Percentiles rank a stretch among this genome's conserved stretches.
Evolutionary conservation across 139 green algal genomes (phyloP).

Genomic region (Micromonas commoda): DNA sequence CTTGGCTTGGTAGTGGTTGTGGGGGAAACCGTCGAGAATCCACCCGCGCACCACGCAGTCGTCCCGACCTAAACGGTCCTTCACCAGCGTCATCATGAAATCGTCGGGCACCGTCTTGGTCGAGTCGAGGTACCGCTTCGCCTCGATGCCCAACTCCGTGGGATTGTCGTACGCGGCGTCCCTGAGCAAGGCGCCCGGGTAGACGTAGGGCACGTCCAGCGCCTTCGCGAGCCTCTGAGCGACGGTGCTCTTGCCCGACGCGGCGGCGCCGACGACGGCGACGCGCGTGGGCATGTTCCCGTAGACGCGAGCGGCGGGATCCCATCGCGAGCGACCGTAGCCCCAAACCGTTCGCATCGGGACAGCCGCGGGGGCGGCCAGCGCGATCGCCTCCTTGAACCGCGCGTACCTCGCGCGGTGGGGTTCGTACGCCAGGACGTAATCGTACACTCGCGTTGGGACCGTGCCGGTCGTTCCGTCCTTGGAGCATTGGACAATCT

Average conservation of each 20-base stretch:
- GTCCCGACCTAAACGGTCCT: conserved; percentile 32
- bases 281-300: conserved; percentile 50
- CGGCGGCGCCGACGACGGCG: conserved; percentile 59
- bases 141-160: conserved; percentile 48
- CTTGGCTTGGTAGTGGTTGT: conserved; percentile 45
- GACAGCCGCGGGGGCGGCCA: neutral
- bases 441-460: neutral
- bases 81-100: conserved; percentile 38
- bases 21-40: conserved; percentile 70
- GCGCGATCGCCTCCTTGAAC: neutral
- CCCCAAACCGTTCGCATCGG: conserved; percentile 58
- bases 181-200: conserved; percentile 16
- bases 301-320: conserved; percentile 44
- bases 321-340: conserved; percentile 62
- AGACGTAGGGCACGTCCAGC: conserved; percentile 30
- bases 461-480: neutral
- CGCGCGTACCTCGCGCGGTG: conserved; percentile 6
- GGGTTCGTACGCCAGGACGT: conserved; percentile 1
- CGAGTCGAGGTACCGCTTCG: conserved; percentile 58
- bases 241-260: conserved; percentile 57
- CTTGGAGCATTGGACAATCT: neutral
- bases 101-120: conserved; percentile 54
- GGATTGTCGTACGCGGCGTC: neutral
- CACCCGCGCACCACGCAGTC: conserved; percentile 57
- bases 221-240: conserved; percentile 40